phyloP scores from a whole-genome alignment of 352 stramenopile species.

The Phytophthora palmivora region DNA sequence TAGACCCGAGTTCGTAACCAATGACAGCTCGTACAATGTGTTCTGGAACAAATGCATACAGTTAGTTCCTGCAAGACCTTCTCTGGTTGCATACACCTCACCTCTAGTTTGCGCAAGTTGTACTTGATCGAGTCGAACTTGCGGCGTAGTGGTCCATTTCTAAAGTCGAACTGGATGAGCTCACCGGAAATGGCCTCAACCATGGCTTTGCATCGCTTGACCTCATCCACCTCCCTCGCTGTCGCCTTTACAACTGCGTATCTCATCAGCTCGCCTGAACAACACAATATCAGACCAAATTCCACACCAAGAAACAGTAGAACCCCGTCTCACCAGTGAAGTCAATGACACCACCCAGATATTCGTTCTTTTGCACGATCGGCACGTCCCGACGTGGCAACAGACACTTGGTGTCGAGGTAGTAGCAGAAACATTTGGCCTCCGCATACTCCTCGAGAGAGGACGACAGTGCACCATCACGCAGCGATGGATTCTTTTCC shows the following conservation, averaged over 20 bases:
- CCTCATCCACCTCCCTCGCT: slow-evolving; percentile 78
- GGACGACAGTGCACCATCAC: slow-evolving; percentile 79
- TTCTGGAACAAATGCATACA: slow-evolving; percentile 54
- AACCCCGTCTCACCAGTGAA: slow-evolving; percentile 84
- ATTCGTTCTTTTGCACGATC: slow-evolving; percentile 87
- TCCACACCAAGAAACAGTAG: not conserved
- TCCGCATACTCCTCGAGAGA: slow-evolving; percentile 96
- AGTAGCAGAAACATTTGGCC: slow-evolving; percentile 92
- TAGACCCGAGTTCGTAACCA: slow-evolving; percentile 74
- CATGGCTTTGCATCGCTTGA: slow-evolving; percentile 84
- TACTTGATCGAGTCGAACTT: slow-evolving; percentile 97
- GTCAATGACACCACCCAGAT: slow-evolving; percentile 95
- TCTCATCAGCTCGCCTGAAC: slow-evolving; percentile 84
- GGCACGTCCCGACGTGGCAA: slow-evolving; percentile 59
- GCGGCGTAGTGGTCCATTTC: slow-evolving; percentile 91
- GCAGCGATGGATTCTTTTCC: slow-evolving; percentile 81
- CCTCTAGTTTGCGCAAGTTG: slow-evolving; percentile 93
- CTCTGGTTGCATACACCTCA: slow-evolving; percentile 19
- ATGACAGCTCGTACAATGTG: slow-evolving; percentile 93
- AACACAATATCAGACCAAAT: slow-evolving; percentile 2
- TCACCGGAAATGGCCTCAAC: slow-evolving; percentile 90
- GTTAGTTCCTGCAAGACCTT: not conserved
- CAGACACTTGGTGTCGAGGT: slow-evolving; percentile 72
- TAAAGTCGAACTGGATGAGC: slow-evolving; percentile 95
- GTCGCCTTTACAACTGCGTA: slow-evolving; percentile 92